These are phyloP conservation scores for Picea glauca DNA, from an alignment of 75 land plant genomes.

Conservation along the genomic window DNA sequence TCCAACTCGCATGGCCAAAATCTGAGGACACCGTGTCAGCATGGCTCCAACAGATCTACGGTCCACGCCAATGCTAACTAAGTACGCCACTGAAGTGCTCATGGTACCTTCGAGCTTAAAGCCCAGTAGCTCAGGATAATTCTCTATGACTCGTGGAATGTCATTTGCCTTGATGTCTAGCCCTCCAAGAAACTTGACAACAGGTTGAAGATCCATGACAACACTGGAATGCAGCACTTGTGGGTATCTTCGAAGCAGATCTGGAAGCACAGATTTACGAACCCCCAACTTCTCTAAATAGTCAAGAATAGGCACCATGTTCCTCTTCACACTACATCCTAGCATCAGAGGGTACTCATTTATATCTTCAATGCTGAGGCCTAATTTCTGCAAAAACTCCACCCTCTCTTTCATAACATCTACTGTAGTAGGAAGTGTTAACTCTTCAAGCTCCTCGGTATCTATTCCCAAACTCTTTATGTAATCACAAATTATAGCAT, in stretches of 20 bases:
- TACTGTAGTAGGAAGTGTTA: slow-evolving; percentile 70
- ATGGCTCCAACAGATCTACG: slow-evolving; percentile 61
- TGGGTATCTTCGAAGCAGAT: slow-evolving; percentile 65
- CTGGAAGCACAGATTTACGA: slow-evolving; percentile 44
- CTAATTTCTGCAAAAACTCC: slow-evolving; percentile 72
- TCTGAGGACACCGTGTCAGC: slow-evolving; percentile 72
- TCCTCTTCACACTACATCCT: slow-evolving; percentile 90
- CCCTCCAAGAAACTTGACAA: slow-evolving; percentile 71
- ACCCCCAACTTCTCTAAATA: slow-evolving; percentile 76
- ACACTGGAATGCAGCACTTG: slow-evolving; percentile 86
- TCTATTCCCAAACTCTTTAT: slow-evolving; percentile 51
- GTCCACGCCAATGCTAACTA: slow-evolving; percentile 82
- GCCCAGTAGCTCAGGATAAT: slow-evolving; percentile 81
- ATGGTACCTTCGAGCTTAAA: slow-evolving; percentile 90
- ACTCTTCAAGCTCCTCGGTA: slow-evolving; percentile 71
- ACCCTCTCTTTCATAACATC: slow-evolving; percentile 79
- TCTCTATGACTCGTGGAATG: slow-evolving; percentile 66
- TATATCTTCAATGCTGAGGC: slow-evolving; percentile 67
- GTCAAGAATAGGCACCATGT: slow-evolving; percentile 82
- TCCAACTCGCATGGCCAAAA: slow-evolving; percentile 83
- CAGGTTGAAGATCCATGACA: slow-evolving; percentile 67
- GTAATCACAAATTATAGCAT: slow-evolving; percentile 49
- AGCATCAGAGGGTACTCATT: slow-evolving; percentile 77
- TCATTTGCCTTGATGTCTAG: slow-evolving; percentile 61
- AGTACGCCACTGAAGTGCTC: slow-evolving; percentile 82